Conservation (phyloP, 768 basidiomycete genomes). For the Pisolithus orientalis region DNA sequence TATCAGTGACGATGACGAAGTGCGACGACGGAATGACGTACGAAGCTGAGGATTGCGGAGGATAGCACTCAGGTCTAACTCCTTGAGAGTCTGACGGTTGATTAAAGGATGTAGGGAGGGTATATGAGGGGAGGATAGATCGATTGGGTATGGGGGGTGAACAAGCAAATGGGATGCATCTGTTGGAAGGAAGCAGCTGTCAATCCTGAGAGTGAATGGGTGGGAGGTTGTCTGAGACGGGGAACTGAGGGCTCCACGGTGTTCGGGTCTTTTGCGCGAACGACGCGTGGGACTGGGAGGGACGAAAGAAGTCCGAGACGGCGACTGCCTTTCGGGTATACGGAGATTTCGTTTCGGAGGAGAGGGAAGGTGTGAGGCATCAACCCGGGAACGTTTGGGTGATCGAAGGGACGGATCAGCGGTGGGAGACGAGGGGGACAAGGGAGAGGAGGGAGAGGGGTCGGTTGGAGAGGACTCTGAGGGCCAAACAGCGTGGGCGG, state of each 20-base stretch:
- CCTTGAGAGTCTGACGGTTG: constrained; percentile 75
- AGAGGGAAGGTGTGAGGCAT: constrained; percentile 12
- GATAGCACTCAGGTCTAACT: constrained; percentile 81
- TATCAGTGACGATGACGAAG: not conserved
- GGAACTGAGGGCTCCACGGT: constrained; percentile 25
- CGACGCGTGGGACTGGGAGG: constrained; percentile 26
- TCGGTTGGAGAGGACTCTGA: constrained; percentile 30
- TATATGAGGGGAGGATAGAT: constrained; percentile 46
- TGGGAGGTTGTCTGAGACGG: constrained; percentile 19
- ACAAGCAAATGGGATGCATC: constrained; percentile 21
- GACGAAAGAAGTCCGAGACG: constrained; percentile 12
- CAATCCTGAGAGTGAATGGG: constrained; percentile 17
- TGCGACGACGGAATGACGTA: constrained; percentile 35
- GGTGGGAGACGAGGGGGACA: constrained; percentile 30
- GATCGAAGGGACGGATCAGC: constrained; percentile 11
- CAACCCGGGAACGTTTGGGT: constrained; percentile 27
- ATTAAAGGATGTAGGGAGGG: constrained; percentile 71
- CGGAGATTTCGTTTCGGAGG: constrained; percentile 13
- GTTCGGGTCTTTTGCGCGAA: constrained; percentile 21
- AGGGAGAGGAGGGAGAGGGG: constrained; percentile 32
- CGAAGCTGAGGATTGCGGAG: constrained; percentile 88
- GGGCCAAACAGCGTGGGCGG: constrained; percentile 32
- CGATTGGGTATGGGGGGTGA: constrained; percentile 29
- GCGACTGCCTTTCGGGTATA: constrained; percentile 5
- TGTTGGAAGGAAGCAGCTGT: constrained; percentile 16